These are phyloP conservation scores for Penicillium fimorum DNA, from an alignment of 495 filamentous ascomycete species.

Conservation along the genomic window DNA sequence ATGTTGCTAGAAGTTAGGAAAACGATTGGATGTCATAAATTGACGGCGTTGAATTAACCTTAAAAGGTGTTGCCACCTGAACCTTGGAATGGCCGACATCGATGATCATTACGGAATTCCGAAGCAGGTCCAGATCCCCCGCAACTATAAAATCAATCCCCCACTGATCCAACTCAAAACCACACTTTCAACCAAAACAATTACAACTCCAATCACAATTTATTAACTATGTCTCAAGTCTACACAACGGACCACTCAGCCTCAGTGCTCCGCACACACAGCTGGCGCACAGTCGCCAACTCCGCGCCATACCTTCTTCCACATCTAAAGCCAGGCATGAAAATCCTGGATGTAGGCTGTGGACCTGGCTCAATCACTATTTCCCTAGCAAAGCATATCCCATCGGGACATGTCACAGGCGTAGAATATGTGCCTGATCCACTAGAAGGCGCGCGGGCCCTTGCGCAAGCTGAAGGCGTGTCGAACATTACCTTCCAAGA, in stretches of 20 bases:
- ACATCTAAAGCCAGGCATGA: slow-evolving; percentile 42
- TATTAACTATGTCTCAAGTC: slow-evolving; percentile 15
- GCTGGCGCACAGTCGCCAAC: slow-evolving; percentile 51
- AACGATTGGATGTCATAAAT: background rate
- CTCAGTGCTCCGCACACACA: slow-evolving; percentile 50
- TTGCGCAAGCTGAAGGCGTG: slow-evolving; percentile 39
- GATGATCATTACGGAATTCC: slow-evolving; percentile 6
- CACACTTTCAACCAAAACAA: background rate
- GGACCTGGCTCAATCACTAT: slow-evolving; percentile 58
- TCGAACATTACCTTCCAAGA: slow-evolving; percentile 48
- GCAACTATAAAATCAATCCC: slow-evolving; percentile 7
- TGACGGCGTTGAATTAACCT: background rate
- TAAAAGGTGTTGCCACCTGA: background rate
- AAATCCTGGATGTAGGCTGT: slow-evolving; percentile 59
- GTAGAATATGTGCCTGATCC: slow-evolving; percentile 44
- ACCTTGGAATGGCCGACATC: too few relatives aligned
- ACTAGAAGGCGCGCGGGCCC: slow-evolving; percentile 38
- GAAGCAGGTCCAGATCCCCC: slow-evolving; percentile 15
- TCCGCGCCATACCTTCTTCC: slow-evolving; percentile 52
- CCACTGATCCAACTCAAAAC: background rate
- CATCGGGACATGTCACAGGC: slow-evolving; percentile 48
- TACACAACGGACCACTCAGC: slow-evolving; percentile 54
- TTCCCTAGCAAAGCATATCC: slow-evolving; percentile 48
- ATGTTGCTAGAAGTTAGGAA: background rate
- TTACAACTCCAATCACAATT: background rate